These are phyloP conservation scores for Penicillium paradoxum DNA, from an alignment of 495 filamentous ascomycete genomes.

Conservation along the genomic window DNA sequence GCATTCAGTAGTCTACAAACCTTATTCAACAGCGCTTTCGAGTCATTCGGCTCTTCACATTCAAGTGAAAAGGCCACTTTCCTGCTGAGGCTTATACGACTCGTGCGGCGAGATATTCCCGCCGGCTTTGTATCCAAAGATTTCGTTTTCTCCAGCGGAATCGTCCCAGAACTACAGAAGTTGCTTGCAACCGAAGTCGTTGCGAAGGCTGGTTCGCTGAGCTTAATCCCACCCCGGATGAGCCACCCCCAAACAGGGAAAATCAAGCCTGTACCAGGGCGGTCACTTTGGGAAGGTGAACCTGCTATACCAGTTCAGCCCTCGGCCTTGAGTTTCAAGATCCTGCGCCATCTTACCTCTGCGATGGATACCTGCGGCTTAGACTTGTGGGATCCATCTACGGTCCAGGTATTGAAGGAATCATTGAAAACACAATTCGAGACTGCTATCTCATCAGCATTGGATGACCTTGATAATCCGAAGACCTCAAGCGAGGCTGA, in stretches of 20 bases:
- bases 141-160: constrained; percentile 36
- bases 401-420: constrained; percentile 58
- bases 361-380: constrained; percentile 65
- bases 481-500: constrained; percentile 4
- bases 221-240: constrained; percentile 9
- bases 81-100: constrained; percentile 69
- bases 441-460: constrained; percentile 13
- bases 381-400: constrained; percentile 79
- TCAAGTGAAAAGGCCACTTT: constrained; percentile 59
- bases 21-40: constrained; percentile 46
- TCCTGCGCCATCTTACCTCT: constrained; percentile 58
- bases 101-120: constrained; percentile 64
- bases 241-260: constrained; percentile 10
- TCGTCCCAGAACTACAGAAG: constrained; percentile 55
- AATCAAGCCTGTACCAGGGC: constrained; percentile 33
- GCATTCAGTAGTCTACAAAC: constrained; percentile 57
- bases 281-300: constrained; percentile 71
- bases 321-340: constrained; percentile 68
- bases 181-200: constrained; percentile 42
- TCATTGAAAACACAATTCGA: constrained; percentile 37
- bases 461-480: constrained; percentile 19
- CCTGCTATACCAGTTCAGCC: constrained; percentile 78
- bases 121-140: constrained; percentile 31
- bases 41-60: constrained; percentile 36
- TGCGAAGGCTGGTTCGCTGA: constrained; percentile 7